A percentile compares a stretch with the other conserved stretches of the same genome.
Evolutionary conservation across 1,284 basidiomycete genomes (phyloP).

Genomic region (Tilletia walkeri): DNA sequence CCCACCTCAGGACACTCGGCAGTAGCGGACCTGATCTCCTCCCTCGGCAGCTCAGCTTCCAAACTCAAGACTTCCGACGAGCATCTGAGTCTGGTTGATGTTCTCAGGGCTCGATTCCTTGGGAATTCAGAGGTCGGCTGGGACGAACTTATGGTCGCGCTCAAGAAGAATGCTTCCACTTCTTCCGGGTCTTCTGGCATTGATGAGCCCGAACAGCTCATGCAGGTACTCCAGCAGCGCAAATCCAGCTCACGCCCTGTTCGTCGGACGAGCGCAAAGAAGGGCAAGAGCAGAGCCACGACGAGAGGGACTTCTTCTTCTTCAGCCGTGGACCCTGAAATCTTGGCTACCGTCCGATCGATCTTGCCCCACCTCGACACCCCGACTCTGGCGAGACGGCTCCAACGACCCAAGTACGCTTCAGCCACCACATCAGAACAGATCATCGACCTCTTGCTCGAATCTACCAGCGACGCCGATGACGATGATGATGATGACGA

Average conservation of each 20-base stretch:
- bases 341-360: conserved; percentile 30
- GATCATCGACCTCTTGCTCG: conserved; percentile 33
- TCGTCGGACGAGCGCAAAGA: neutral
- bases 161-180: conserved; percentile 9
- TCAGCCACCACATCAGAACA: conserved; percentile 27
- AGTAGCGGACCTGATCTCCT: too few relatives aligned
- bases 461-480: conserved; percentile 10
- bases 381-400: conserved; percentile 24
- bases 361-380: conserved; percentile 33
- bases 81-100: neutral
- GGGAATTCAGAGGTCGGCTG: neutral
- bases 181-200: neutral
- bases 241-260: too few relatives aligned
- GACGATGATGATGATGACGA: conserved; percentile 25
- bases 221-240: too few relatives aligned
- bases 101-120: neutral
- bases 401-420: conserved; percentile 27
- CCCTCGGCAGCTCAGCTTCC: too few relatives aligned
- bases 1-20: neutral
- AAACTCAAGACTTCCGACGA: neutral
- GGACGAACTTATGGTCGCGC: neutral
- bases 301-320: neutral
- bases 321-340: conserved; percentile 10
- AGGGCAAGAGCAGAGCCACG: neutral
- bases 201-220: too few relatives aligned